Evolutionary conservation across 805 yeast species (phyloP), one percentile per base, ranked within the genome.

Genomic region (Scheffersomyces coipomensis): DNA sequence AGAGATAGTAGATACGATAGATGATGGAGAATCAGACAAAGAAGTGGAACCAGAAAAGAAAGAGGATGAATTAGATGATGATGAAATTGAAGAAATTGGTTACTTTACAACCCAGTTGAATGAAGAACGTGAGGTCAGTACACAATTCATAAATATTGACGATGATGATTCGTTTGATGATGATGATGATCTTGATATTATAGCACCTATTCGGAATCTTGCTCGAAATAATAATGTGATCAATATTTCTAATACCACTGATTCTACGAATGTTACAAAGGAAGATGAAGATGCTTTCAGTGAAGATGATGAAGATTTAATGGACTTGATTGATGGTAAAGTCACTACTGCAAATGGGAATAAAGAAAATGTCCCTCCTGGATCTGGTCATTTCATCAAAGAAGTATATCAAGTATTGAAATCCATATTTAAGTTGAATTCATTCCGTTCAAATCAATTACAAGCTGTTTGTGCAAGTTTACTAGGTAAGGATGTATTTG

Each of bases 401-500:
- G 97, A 90, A 40, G 83, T 88, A 0, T 71, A 75, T 51, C 58
- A 60, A 2, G 76, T 78, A 9, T 66, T 93, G 23, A 69, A 71
- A 17, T 60, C 72, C 5, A 75, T 72, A 3, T 93, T 93, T 64
- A 76, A 80, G 23, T 60, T 93, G 24, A 54, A 64, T 3, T 70
- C 74, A 1, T 93, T 93, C 60, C 73, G 99, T 40, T 76, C 81
- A 4, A 86, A 91, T 58, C 99, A 93, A 56, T 62, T 84, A 26
- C 93, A 88, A 39, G 98, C 97, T 0, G 78, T 93, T 5, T 80
- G 83, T 51, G 83, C 95, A 1, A 83, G 87, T 22, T 54, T 83
- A 22, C 58, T 75, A 4, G 96, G 97, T 1, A 73, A 76, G 32
- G 99, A 93, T 59, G 96, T 87, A 0, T 88, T 93, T 64, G 97